phyloP scores from a whole-genome alignment of 1,284 basidiomycete species.

The Naganishia albida region DNA sequence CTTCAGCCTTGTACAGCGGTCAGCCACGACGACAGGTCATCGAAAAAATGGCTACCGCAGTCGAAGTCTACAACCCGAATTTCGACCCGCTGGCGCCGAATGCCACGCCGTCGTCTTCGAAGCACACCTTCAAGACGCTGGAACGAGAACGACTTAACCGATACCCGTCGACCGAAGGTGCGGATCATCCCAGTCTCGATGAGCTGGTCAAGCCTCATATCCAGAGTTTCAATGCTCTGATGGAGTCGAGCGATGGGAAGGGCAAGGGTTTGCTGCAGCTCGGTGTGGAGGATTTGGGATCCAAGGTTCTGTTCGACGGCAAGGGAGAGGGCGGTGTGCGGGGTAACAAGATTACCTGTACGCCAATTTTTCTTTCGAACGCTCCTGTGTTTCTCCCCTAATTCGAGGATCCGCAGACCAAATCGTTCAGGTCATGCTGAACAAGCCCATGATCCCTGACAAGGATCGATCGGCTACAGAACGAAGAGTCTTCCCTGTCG shows the following conservation, averaged over 20 bases:
- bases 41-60: conserved; percentile 17
- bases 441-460: conserved; percentile 83
- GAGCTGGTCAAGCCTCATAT: conserved; percentile 93
- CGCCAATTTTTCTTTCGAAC: conserved; percentile 50
- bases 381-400: not conserved
- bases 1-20: not conserved
- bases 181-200: conserved; percentile 79
- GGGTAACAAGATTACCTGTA: conserved; percentile 79
- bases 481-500: conserved; percentile 80
- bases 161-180: conserved; percentile 69
- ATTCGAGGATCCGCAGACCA: conserved; percentile 58
- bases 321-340: conserved; percentile 64
- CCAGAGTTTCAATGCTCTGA: conserved; percentile 94
- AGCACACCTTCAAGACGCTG: conserved; percentile 74
- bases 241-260: conserved; percentile 82
- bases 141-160: conserved; percentile 78
- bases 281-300: conserved; percentile 79
- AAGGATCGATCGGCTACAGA: conserved; percentile 75
- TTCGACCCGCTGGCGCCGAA: conserved; percentile 35
- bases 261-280: conserved; percentile 78
- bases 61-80: conserved; percentile 1
- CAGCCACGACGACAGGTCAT: not conserved
- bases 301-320: conserved; percentile 91
- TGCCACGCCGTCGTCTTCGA: conserved; percentile 30
- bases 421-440: conserved; percentile 83